phyloP scores from a whole-genome alignment of 345 rosid species.

The Gossypium herbaceum region DNA sequence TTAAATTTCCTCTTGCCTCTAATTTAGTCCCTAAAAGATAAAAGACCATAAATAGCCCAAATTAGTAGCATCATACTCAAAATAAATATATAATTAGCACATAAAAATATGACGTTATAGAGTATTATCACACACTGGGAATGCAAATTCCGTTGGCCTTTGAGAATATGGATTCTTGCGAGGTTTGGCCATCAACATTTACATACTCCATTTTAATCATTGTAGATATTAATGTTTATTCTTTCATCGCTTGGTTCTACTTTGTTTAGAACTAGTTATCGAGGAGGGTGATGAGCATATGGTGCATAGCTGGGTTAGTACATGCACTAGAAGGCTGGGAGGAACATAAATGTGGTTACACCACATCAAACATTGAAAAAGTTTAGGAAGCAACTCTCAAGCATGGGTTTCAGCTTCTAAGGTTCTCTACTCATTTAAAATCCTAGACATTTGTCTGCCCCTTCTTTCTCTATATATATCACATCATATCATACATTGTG shows the following conservation, averaged over 20 bases:
- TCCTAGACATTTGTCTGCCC: not conserved
- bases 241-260: not conserved
- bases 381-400: slow-evolving; percentile 47
- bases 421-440: not conserved
- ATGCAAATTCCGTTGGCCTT: not conserved
- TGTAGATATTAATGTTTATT: not conserved
- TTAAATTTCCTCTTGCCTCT: no score
- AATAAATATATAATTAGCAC: no score
- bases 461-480: no score
- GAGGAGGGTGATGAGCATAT: not conserved
- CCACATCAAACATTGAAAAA: slow-evolving; percentile 25
- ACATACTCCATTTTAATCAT: not conserved
- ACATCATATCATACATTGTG: no score
- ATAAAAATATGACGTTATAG: no score
- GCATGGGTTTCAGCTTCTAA: slow-evolving; percentile 45
- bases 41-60: no score
- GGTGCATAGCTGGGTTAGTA: not conserved
- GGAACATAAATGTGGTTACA: slow-evolving; percentile 43
- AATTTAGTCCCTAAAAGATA: no score
- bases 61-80: no score
- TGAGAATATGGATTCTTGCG: not conserved
- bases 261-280: not conserved
- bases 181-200: not conserved
- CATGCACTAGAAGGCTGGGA: not conserved
- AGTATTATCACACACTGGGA: not conserved